Conservation (phyloP, 306 rosid species). For the Adenanthera pavonina region DNA sequence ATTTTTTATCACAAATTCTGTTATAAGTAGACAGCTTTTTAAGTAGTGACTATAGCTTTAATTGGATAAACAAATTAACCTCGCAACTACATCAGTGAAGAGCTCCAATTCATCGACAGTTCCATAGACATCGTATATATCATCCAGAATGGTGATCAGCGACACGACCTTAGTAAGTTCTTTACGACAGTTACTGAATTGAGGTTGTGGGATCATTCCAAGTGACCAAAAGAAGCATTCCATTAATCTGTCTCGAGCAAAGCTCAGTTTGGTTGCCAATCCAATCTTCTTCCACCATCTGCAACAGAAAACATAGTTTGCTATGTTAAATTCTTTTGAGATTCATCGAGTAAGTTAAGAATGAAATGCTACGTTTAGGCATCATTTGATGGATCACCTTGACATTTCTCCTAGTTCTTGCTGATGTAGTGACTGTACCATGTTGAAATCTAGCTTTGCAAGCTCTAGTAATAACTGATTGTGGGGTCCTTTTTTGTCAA, state of each 20-base stretch:
- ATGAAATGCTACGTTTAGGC: too few relatives aligned
- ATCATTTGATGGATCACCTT: constrained; percentile 25
- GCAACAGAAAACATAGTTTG: background rate
- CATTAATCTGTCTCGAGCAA: constrained; percentile 45
- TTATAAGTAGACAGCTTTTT: too few relatives aligned
- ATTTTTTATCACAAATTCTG: too few relatives aligned
- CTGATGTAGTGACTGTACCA: constrained; percentile 41
- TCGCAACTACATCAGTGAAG: constrained; percentile 46
- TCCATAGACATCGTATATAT: constrained; percentile 52
- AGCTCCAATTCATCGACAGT: constrained; percentile 44
- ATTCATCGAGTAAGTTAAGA: too few relatives aligned
- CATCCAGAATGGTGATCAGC: constrained; percentile 40
- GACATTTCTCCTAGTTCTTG: constrained; percentile 40
- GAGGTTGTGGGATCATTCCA: constrained; percentile 45
- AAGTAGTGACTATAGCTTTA: too few relatives aligned
- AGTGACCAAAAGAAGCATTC: constrained; percentile 43
- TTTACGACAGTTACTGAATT: constrained; percentile 32
- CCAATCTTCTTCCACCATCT: constrained; percentile 59
- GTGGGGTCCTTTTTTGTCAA: constrained; percentile 7
- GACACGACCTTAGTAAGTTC: constrained; percentile 36
- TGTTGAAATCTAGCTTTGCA: constrained; percentile 53
- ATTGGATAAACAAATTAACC: constrained; percentile 23
- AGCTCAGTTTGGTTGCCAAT: constrained; percentile 41
- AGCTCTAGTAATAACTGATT: constrained; percentile 40
- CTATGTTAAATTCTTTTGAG: too few relatives aligned